phyloP scores from a whole-genome alignment of 2,329 filamentous ascomycete genomes.

The Eurotiales sp. region DNA sequence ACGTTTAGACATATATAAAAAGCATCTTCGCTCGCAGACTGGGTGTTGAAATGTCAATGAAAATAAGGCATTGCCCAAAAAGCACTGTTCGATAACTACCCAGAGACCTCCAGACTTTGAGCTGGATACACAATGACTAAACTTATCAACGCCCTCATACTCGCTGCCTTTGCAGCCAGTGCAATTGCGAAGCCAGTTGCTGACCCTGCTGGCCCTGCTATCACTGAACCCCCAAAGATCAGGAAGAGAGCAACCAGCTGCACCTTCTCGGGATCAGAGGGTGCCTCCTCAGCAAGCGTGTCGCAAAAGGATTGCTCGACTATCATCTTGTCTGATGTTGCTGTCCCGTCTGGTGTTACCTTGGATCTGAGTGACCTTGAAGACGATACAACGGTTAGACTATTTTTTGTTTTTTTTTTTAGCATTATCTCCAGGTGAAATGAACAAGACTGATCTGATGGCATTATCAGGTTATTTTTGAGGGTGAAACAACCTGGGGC shows the following conservation, averaged over 20 bases:
- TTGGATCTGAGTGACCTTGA: constrained; percentile 32
- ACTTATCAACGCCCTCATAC: neutral
- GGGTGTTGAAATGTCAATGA: too few relatives aligned
- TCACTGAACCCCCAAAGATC: constrained; percentile 2
- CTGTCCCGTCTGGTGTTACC: constrained; percentile 33
- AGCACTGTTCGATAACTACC: too few relatives aligned
- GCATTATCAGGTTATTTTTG: constrained; percentile 51
- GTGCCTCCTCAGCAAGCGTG: constrained; percentile 22
- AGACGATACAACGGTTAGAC: constrained; percentile 27
- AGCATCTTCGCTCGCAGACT: too few relatives aligned
- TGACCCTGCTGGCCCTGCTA: neutral
- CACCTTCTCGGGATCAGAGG: constrained; percentile 21
- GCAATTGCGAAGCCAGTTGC: constrained; percentile 7
- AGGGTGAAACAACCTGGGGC: constrained; percentile 62
- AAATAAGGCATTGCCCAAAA: too few relatives aligned
- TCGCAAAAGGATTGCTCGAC: constrained; percentile 27
- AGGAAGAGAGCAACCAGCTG: constrained; percentile 16
- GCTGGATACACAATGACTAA: neutral
- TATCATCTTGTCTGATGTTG: constrained; percentile 32
- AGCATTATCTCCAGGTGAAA: neutral
- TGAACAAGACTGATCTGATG: neutral
- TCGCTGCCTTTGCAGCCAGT: neutral
- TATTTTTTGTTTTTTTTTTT: neutral
- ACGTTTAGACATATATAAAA: too few relatives aligned
- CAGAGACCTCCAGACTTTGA: too few relatives aligned